Evolutionary conservation across 129 eudicot genomes (phyloP).

Genomic region (Flaveria brownii): DNA sequence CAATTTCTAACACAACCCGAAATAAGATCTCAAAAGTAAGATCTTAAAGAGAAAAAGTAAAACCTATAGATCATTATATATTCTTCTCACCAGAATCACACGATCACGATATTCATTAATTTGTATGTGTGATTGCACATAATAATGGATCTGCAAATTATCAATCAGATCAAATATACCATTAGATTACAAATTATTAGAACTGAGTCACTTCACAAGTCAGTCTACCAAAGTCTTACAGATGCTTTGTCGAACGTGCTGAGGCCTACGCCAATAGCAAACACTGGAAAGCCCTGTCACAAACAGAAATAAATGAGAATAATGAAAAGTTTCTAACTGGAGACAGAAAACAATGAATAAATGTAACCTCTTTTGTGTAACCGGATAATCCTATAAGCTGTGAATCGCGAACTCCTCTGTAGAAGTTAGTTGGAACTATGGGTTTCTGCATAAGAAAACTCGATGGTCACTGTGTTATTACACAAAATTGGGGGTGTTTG

Average conservation of each 20-base stretch:
- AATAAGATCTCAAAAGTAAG: background rate
- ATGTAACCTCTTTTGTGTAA: conserved; percentile 61
- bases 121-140: conserved; percentile 73
- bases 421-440: conserved; percentile 53
- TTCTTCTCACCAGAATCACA: conserved; percentile 57
- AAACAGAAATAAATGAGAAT: conserved; percentile 7
- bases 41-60: background rate
- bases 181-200: background rate
- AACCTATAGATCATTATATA: background rate
- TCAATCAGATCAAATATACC: conserved; percentile 1
- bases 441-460: conserved; percentile 53
- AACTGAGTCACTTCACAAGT: background rate
- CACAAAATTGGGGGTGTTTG: background rate
- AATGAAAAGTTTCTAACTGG: background rate
- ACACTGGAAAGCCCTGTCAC: conserved; percentile 64
- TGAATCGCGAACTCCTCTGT: conserved; percentile 67
- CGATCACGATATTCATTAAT: conserved; percentile 74
- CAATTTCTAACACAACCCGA: background rate
- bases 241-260: conserved; percentile 79
- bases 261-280: conserved; percentile 67
- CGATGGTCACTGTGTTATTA: background rate
- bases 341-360: conserved; percentile 15
- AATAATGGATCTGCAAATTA: conserved; percentile 57
- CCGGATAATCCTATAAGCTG: conserved; percentile 77
- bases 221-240: conserved; percentile 39